Percentiles rank a stretch among this genome's conserved stretches.
Conservation (phyloP, 2,329 filamentous ascomycete genomes). For the Huntiella decipiens region DNA sequence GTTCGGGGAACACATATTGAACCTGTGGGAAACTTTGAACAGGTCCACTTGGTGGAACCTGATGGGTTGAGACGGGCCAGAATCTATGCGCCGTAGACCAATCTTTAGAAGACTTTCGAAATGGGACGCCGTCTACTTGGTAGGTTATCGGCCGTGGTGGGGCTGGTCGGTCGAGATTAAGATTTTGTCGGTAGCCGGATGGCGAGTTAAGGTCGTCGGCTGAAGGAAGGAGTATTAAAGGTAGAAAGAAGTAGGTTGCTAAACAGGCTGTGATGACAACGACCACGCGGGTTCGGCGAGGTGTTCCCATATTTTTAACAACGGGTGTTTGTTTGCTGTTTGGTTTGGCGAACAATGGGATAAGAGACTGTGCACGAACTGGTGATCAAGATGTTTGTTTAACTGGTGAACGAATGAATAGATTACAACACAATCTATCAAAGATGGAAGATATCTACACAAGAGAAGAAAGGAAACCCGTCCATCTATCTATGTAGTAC, state of each 20-base stretch:
- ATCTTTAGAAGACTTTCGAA: constrained; percentile 16
- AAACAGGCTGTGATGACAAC: constrained; percentile 3
- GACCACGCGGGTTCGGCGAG: constrained; percentile 6
- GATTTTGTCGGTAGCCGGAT: no score
- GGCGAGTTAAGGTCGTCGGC: no score
- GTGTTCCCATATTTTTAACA: neutral
- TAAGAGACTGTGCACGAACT: no score
- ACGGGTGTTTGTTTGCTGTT: neutral
- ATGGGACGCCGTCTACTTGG: constrained; percentile 10
- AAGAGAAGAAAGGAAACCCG: no score
- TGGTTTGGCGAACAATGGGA: neutral
- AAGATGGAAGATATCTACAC: no score
- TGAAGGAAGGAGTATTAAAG: neutral
- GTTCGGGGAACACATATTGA: constrained; percentile 22
- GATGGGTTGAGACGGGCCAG: constrained; percentile 18
- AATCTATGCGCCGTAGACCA: constrained; percentile 17
- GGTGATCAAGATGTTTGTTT: no score
- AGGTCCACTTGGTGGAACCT: constrained; percentile 16
- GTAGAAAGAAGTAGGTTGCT: constrained; percentile 5
- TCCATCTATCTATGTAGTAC: no score
- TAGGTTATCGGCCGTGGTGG: neutral
- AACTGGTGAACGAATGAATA: no score
- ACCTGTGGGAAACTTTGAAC: constrained; percentile 16
- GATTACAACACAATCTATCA: no score
- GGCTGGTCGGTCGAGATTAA: neutral